Base-by-base conservation (phyloP, 345 rosid species). In the Sonneratia alba region DNA sequence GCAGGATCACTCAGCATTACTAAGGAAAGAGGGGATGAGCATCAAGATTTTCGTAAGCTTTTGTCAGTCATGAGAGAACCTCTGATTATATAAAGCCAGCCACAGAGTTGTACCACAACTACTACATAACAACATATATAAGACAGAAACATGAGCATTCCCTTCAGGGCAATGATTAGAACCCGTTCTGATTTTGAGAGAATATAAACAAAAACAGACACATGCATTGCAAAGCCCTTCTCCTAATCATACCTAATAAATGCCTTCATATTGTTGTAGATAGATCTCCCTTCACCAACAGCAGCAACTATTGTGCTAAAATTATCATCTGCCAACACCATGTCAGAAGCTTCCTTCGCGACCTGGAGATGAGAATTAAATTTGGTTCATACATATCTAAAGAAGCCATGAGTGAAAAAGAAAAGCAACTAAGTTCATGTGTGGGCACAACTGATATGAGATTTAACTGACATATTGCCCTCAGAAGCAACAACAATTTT, bases 321-420 rank as follows among this genome's bases (percentile, higher is more conserved):
- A 77, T 89, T 87, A 76, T 89, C 94, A 78, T 89, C 91, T 7
- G 94, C 88, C 80, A 89, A 66, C 63, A 89, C 94, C 94, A 87
- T 87, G 79, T 89, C 94, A 21, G 94, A 87, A 68, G 94, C 91
- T 83, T 89, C 91, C 82, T 89, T 89, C 16, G 91, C 94, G 73
- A 89, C 94, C 94, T 88, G 82, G 12, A 43, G 74, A 51, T 45
- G 6, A 49, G 27, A 57, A 5, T 21, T 21, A 8, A 57, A 57
- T 32, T 10, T 19, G 59, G 21, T 24, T 57, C 27, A 24, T 32
- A 57, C 12, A 24, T 57, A n/a, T 57, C 63, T 6, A 9, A 24
- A 8, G 12, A 57, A 57, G 63, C 11, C 63, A 53, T 19, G 10
- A 22, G 34, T n/a, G 22, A 57, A 24, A 4, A 57, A 11, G 32